Evolutionary conservation across 1,284 basidiomycete species (phyloP).

Genomic region (Ganoderma leucocontextum): DNA sequence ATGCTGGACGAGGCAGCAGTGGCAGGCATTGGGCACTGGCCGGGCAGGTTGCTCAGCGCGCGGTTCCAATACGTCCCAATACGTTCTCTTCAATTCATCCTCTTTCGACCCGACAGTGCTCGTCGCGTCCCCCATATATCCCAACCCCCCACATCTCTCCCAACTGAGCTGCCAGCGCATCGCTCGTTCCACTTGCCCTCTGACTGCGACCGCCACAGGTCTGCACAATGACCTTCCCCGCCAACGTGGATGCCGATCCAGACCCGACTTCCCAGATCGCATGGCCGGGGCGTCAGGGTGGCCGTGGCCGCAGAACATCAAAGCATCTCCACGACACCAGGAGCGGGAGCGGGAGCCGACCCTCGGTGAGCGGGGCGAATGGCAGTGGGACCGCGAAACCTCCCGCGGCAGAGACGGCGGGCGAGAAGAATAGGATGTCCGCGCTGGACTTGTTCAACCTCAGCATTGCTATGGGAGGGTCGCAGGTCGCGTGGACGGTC

Average conservation of each 20-base stretch:
- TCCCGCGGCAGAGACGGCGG: constrained; percentile 25
- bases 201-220: constrained; percentile 7
- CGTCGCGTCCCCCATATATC: constrained; percentile 6
- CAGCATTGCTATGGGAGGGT: constrained; percentile 88
- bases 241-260: constrained; percentile 65
- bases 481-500: constrained; percentile 93
- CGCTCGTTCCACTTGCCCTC: constrained; percentile 1
- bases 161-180: constrained; percentile 10
- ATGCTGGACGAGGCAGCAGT: background rate
- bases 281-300: constrained; percentile 66
- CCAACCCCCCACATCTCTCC: background rate
- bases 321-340: constrained; percentile 18
- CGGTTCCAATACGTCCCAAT: constrained; percentile 15
- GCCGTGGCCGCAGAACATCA: constrained; percentile 32
- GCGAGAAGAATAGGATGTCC: constrained; percentile 51
- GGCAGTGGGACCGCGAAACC: constrained; percentile 28
- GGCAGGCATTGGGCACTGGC: constrained; percentile 1
- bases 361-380: constrained; percentile 20
- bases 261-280: constrained; percentile 79
- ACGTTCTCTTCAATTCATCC: constrained; percentile 12
- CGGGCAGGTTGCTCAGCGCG: constrained; percentile 8
- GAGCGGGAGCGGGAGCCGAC: constrained; percentile 18
- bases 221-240: constrained; percentile 57
- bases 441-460: constrained; percentile 80
- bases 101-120: background rate